phyloP scores from a whole-genome alignment of 2,329 filamentous ascomycete species.

The Leptoxyphium fumago region DNA sequence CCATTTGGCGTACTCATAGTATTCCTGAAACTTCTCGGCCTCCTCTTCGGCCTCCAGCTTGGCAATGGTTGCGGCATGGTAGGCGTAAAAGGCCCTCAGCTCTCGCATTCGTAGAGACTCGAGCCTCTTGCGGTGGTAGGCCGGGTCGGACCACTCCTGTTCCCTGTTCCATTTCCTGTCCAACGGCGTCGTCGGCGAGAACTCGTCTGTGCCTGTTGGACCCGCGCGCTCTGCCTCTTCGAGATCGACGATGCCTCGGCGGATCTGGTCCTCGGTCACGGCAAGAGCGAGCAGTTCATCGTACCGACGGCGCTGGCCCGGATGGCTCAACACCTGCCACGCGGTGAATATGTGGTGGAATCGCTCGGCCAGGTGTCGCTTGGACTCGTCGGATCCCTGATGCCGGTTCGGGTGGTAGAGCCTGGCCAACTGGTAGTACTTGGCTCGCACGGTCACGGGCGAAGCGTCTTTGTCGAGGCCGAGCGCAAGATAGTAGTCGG shows the following conservation, averaged over 20 bases:
- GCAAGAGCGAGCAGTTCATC: conserved; percentile 16
- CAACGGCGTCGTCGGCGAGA: background rate
- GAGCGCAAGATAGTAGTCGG: conserved; percentile 75
- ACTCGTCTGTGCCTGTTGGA: background rate
- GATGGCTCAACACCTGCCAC: conserved; percentile 14
- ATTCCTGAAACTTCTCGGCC: conserved; percentile 12
- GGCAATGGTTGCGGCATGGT: conserved; percentile 17
- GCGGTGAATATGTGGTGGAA: conserved; percentile 18
- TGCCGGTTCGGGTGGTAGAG: conserved; percentile 51
- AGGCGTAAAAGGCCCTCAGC: conserved; percentile 15
- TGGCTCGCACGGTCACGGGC: conserved; percentile 66
- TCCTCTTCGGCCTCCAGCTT: conserved; percentile 18
- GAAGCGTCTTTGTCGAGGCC: conserved; percentile 57
- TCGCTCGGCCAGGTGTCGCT: conserved; percentile 11
- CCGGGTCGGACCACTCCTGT: background rate
- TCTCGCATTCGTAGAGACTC: conserved; percentile 17
- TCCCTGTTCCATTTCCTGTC: background rate
- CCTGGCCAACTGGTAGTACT: conserved; percentile 80
- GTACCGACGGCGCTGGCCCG: conserved; percentile 14
- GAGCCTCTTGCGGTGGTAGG: conserved; percentile 14
- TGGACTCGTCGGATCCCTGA: conserved; percentile 38
- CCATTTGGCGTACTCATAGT: conserved; percentile 17
- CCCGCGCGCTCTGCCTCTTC: background rate
- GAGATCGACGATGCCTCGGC: conserved; percentile 12
- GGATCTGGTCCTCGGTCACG: conserved; percentile 15